A percentile compares a stretch with the other conserved stretches of the same genome.
Evolutionary conservation across 306 rosid genomes (phyloP).

Genomic region (Sophora flavescens): DNA sequence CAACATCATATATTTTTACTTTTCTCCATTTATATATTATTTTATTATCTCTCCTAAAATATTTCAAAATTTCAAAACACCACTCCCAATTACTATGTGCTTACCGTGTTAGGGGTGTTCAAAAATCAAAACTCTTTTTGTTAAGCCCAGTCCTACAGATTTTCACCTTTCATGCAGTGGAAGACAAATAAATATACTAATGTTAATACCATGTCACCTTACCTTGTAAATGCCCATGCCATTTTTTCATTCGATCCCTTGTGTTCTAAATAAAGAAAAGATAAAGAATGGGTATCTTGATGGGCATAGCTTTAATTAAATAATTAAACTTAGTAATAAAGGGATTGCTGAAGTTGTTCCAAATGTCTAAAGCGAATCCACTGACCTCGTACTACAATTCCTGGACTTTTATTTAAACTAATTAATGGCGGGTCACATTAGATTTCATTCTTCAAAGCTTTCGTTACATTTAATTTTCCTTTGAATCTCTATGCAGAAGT

Average conservation of each 20-base stretch:
- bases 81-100: too few relatives aligned
- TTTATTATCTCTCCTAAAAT: too few relatives aligned
- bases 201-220: constrained; percentile 21
- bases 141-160: constrained; percentile 6
- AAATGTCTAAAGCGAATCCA: constrained; percentile 39
- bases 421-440: constrained; percentile 20
- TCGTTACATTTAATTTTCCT: background rate
- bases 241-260: constrained; percentile 1
- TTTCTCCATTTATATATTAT: too few relatives aligned
- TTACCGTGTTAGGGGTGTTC: too few relatives aligned
- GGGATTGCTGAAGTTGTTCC: constrained; percentile 43
- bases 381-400: constrained; percentile 33
- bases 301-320: constrained; percentile 19
- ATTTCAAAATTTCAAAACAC: too few relatives aligned
- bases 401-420: constrained; percentile 2
- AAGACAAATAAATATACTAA: constrained; percentile 2
- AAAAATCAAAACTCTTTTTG: too few relatives aligned
- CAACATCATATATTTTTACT: too few relatives aligned
- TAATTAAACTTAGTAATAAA: constrained; percentile 37
- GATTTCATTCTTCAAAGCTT: constrained; percentile 30
- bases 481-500: constrained; percentile 36
- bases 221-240: background rate
- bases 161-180: constrained; percentile 11
- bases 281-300: background rate
- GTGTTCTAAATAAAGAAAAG: background rate